Percentiles rank a stretch among this genome's conserved stretches.
Evolutionary conservation across 1,139 yeast genomes (phyloP).

Genomic region (Arxiozyma bovina): DNA sequence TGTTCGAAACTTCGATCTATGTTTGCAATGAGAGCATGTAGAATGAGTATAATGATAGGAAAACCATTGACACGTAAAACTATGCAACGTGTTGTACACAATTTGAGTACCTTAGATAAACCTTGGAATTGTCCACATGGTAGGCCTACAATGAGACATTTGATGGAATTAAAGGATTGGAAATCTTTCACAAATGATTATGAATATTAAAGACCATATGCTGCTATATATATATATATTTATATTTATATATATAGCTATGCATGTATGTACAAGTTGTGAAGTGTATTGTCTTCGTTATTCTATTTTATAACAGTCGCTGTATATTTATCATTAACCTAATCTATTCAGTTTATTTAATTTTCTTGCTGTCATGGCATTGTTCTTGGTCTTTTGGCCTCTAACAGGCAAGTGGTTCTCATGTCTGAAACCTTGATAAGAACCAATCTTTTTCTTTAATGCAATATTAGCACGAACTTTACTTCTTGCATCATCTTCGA

Average conservation of each 20-base stretch:
- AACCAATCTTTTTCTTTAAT: slow-evolving; percentile 72
- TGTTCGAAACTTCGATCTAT: slow-evolving; percentile 74
- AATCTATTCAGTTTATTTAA: slow-evolving; percentile 71
- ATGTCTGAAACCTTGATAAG: slow-evolving; percentile 85
- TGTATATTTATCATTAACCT: slow-evolving; percentile 25
- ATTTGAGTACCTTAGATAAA: slow-evolving; percentile 65
- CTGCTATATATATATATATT: neutral
- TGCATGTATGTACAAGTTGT: neutral
- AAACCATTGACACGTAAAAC: slow-evolving; percentile 46
- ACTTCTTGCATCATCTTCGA: slow-evolving; percentile 79
- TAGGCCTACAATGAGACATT: slow-evolving; percentile 89
- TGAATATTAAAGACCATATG: slow-evolving; percentile 3
- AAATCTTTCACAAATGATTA: slow-evolving; percentile 38
- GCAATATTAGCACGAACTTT: slow-evolving; percentile 71
- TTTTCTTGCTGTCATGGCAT: slow-evolving; percentile 81
- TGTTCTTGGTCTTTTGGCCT: slow-evolving; percentile 89
- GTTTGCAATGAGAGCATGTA: slow-evolving; percentile 92
- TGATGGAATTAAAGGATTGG: slow-evolving; percentile 53
- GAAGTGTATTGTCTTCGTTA: too few relatives aligned
- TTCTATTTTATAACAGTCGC: too few relatives aligned
- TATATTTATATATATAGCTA: too few relatives aligned
- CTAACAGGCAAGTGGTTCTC: slow-evolving; percentile 82
- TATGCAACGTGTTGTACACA: slow-evolving; percentile 61
- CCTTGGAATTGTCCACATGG: slow-evolving; percentile 99
- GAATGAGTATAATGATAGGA: slow-evolving; percentile 92